Percentiles rank a stretch among this genome's conserved stretches.
These are phyloP conservation scores for Saccharomycopsis sp. DNA, from an alignment of 805 yeast species.

Conservation along the genomic window DNA sequence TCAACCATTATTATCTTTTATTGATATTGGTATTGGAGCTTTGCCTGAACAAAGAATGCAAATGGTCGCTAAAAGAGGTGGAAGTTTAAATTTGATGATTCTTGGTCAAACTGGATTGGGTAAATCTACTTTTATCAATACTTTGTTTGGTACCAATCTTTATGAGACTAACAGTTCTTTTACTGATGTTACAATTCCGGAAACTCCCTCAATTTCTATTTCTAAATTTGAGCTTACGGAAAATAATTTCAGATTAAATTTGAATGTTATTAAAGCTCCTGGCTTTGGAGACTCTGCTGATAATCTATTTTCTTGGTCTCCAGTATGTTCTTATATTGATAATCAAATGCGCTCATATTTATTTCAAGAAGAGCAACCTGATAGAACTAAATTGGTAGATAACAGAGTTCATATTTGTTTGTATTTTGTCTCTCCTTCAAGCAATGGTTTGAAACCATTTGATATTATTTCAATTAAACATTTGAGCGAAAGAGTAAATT, in stretches of 20 bases:
- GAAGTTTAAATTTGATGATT: conserved; percentile 68
- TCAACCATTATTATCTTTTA: background rate
- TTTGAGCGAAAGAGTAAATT: conserved; percentile 60
- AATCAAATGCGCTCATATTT: conserved; percentile 59
- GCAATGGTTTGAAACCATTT: conserved; percentile 47
- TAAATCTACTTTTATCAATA: conserved; percentile 77
- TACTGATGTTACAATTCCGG: background rate
- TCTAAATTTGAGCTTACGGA: conserved; percentile 38
- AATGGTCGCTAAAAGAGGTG: conserved; percentile 13
- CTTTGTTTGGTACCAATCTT: conserved; percentile 65
- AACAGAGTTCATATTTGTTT: conserved; percentile 75
- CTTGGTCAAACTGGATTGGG: conserved; percentile 79
- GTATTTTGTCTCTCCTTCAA: conserved; percentile 68
- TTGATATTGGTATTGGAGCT: conserved; percentile 4
- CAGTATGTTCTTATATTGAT: conserved; percentile 65
- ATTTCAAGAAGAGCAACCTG: conserved; percentile 73
- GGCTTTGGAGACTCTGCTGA: conserved; percentile 68
- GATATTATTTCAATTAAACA: conserved; percentile 69
- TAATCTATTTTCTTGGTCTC: conserved; percentile 56
- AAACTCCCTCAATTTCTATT: background rate
- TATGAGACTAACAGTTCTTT: conserved; percentile 28
- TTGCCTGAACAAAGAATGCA: conserved; percentile 15
- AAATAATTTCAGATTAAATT: conserved; percentile 43
- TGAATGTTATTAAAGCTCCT: conserved; percentile 63
- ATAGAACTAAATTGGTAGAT: conserved; percentile 43